Evolutionary conservation across 2,329 filamentous ascomycete species (phyloP), one percentile per base, ranked within the genome.

Genomic region (Orbilia javanica): DNA sequence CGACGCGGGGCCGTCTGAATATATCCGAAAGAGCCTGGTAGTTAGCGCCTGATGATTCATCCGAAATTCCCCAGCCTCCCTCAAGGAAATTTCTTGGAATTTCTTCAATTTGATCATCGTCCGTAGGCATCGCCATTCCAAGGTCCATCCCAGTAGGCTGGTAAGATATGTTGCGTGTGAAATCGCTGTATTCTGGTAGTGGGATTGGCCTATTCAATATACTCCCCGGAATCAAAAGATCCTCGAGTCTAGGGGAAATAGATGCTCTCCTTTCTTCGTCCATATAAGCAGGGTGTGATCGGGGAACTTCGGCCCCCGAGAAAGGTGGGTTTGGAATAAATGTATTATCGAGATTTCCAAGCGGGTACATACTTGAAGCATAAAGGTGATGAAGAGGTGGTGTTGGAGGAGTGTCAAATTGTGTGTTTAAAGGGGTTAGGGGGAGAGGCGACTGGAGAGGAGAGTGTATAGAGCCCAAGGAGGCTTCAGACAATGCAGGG

Each of bases 31-130:
- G 25, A n/a, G 31, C 63, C 64, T 74, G 69, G 22, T 66, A 73
- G 20, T 36, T 20, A 18, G 50, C 39, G 42, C 36, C 55, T 5
- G 73, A 53, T 18, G 65, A 44, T 10, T 72, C 77, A 15, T 53
- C 52, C 18, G 76, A 63, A 52, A 79, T 39, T 3, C 46, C 20
- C 72, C 73, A 80, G 11, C 48, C 48, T 15, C 55, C 62, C 3
- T 71, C 69, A 27, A 73, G 42, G 18, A 63, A 63, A 29, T 66
- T 68, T 42, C 87, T 85, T 20, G 87, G 83, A 50, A 90, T 86
- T 68, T 90, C 88, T 81, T 90, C 88, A 11, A 89, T 84, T 46
- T 87, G 87, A 29, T 88, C 86, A 15, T 87, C 85, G 52, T 84
- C 79, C 4, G 81, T 78, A 50, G 82, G 79, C 25, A 68, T 73